Evolutionary conservation across 2,329 filamentous ascomycete species (phyloP).

Genomic region (Xylaria sp.): DNA sequence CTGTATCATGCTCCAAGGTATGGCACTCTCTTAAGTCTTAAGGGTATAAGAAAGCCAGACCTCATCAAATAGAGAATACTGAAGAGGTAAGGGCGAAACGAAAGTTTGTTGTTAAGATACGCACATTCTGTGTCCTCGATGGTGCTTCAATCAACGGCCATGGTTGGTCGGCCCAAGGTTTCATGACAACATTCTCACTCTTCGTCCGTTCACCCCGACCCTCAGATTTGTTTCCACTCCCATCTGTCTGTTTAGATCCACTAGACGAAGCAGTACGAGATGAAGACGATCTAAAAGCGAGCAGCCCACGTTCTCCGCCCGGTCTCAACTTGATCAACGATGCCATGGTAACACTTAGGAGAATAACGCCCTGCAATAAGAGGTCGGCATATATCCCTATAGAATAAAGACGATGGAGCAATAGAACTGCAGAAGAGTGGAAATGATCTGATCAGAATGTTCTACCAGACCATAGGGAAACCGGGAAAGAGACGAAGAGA

Average conservation of each 20-base stretch:
- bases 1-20: background rate
- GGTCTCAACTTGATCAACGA: background rate
- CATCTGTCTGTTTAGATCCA: background rate
- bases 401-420: background rate
- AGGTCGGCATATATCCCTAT: background rate
- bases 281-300: slow-evolving; percentile 6
- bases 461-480: background rate
- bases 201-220: slow-evolving; percentile 10
- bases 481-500: background rate
- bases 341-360: slow-evolving; percentile 5
- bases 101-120: background rate
- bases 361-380: background rate
- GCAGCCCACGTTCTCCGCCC: background rate
- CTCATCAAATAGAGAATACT: background rate
- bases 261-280: background rate
- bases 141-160: slow-evolving; percentile 40
- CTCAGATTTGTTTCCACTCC: background rate
- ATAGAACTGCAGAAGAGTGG: background rate
- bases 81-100: background rate
- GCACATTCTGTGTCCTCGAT: slow-evolving; percentile 28
- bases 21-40: background rate
- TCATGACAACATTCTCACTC: slow-evolving; percentile 14
- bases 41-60: background rate
- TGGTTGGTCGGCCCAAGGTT: slow-evolving; percentile 40
- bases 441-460: background rate